Evolutionary conservation across 2,329 filamentous ascomycete genomes (phyloP).

Genomic region (Lasiodiplodia gonubiensis): DNA sequence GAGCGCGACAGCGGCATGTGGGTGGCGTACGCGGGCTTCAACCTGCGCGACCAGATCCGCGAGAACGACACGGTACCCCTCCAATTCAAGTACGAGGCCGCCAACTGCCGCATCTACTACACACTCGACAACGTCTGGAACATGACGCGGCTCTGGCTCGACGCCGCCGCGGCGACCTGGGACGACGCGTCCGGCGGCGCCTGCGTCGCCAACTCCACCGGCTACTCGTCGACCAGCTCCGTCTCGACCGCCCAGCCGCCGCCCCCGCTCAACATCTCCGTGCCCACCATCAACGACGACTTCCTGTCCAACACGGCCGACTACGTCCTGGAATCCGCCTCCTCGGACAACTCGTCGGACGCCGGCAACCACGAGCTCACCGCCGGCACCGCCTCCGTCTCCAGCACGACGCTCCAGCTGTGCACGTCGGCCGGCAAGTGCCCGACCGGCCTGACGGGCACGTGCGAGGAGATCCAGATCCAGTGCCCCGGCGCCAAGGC

Average conservation of each 20-base stretch:
- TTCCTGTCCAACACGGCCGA: neutral
- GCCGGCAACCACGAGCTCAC: neutral
- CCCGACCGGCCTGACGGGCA: neutral
- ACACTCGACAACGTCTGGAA: conserved; percentile 45
- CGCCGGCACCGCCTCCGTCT: neutral
- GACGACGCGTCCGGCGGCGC: conserved; percentile 34
- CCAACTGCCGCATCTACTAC: conserved; percentile 49
- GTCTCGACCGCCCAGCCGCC: neutral
- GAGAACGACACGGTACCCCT: conserved; percentile 39
- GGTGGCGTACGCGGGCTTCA: conserved; percentile 39
- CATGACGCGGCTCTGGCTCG: conserved; percentile 44
- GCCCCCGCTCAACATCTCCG: neutral
- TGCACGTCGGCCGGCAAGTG: neutral
- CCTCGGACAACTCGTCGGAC: neutral
- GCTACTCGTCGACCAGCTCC: conserved; percentile 27
- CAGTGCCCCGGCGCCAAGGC: neutral
- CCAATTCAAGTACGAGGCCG: conserved; percentile 48
- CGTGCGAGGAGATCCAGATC: neutral
- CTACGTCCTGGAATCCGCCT: neutral
- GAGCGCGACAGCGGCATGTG: conserved; percentile 10
- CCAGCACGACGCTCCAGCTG: neutral
- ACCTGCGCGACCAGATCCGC: conserved; percentile 48
- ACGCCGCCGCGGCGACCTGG: conserved; percentile 43
- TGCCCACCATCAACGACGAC: neutral
- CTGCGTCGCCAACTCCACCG: conserved; percentile 43